Conservation (phyloP, 495 filamentous ascomycete genomes). For the Cercophora newfieldiana region DNA sequence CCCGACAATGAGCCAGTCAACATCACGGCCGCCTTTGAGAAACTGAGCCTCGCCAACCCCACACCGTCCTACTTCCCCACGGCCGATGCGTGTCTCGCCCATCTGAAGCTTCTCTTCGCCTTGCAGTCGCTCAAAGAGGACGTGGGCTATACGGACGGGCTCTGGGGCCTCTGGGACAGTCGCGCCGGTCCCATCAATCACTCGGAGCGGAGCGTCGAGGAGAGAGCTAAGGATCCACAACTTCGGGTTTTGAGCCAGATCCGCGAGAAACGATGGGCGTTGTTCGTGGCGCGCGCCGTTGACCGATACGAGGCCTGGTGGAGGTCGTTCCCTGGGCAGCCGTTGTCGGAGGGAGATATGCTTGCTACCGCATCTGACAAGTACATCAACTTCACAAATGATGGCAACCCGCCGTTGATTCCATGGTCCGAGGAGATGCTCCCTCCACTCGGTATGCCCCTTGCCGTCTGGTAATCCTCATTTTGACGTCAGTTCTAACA, state of each 20-base stretch:
- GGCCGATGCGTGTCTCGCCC: slow-evolving; percentile 61
- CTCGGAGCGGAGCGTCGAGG: slow-evolving; percentile 28
- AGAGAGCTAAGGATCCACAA: slow-evolving; percentile 27
- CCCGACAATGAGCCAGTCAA: slow-evolving; percentile 20
- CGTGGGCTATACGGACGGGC: slow-evolving; percentile 60
- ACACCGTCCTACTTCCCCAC: slow-evolving; percentile 28
- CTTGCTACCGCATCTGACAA: not conserved
- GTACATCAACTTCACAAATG: slow-evolving; percentile 30
- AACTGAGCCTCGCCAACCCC: slow-evolving; percentile 34
- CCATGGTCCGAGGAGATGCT: slow-evolving; percentile 35
- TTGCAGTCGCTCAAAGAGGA: slow-evolving; percentile 68
- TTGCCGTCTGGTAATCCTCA: not conserved
- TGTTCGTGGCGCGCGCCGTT: slow-evolving; percentile 72
- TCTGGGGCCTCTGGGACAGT: slow-evolving; percentile 63
- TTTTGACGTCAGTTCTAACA: slow-evolving; percentile 17
- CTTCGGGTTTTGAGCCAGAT: slow-evolving; percentile 50
- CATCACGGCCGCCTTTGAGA: slow-evolving; percentile 45
- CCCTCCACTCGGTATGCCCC: slow-evolving; percentile 43
- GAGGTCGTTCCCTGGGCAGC: slow-evolving; percentile 37
- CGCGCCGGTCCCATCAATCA: slow-evolving; percentile 37
- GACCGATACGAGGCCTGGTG: slow-evolving; percentile 77
- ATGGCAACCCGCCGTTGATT: slow-evolving; percentile 12
- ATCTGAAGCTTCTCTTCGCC: slow-evolving; percentile 73
- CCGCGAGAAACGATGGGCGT: slow-evolving; percentile 76
- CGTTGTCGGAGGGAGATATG: slow-evolving; percentile 39